These are phyloP conservation scores for Elaphomyces granulatus DNA, from an alignment of 495 filamentous ascomycete species.

Conservation along the genomic window DNA sequence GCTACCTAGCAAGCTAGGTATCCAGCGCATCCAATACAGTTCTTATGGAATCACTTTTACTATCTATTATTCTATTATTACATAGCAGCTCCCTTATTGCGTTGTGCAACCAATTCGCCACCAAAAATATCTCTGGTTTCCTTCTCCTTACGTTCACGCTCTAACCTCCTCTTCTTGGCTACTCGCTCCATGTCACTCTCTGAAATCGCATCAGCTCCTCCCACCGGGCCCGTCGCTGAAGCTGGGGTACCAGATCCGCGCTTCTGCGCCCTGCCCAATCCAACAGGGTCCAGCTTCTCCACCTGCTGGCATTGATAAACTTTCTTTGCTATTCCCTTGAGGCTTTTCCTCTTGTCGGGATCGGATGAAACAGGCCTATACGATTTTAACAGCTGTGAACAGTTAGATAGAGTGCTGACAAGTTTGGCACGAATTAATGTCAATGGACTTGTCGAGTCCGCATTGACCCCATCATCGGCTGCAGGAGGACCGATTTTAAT, in stretches of 20 bases:
- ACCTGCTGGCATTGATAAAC: constrained; percentile 68
- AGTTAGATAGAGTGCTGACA: constrained; percentile 26
- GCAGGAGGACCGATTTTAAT: constrained; percentile 49
- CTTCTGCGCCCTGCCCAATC: constrained; percentile 26
- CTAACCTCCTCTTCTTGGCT: constrained; percentile 33
- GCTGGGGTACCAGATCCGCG: too few relatives aligned
- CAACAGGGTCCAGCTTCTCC: constrained; percentile 32
- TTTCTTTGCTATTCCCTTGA: constrained; percentile 54
- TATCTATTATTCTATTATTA: too few relatives aligned
- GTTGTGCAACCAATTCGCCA: constrained; percentile 24
- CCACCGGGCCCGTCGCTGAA: constrained; percentile 10
- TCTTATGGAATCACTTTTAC: too few relatives aligned
- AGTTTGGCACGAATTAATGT: constrained; percentile 30
- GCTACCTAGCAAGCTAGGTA: too few relatives aligned
- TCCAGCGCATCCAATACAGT: too few relatives aligned
- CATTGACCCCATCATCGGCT: not conserved
- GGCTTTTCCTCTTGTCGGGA: constrained; percentile 32
- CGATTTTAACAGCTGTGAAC: constrained; percentile 22
- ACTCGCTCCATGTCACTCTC: constrained; percentile 30
- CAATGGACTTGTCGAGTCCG: constrained; percentile 9
- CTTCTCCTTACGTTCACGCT: constrained; percentile 13
- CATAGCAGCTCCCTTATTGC: constrained; percentile 20
- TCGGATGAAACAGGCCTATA: constrained; percentile 31
- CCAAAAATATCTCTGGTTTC: constrained; percentile 26
- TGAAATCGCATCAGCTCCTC: constrained; percentile 12